Percentiles rank a stretch among this genome's conserved stretches.
phyloP scores from a whole-genome alignment of 2,329 filamentous ascomycete species.

The Magnaporthiopsis incrustans region DNA sequence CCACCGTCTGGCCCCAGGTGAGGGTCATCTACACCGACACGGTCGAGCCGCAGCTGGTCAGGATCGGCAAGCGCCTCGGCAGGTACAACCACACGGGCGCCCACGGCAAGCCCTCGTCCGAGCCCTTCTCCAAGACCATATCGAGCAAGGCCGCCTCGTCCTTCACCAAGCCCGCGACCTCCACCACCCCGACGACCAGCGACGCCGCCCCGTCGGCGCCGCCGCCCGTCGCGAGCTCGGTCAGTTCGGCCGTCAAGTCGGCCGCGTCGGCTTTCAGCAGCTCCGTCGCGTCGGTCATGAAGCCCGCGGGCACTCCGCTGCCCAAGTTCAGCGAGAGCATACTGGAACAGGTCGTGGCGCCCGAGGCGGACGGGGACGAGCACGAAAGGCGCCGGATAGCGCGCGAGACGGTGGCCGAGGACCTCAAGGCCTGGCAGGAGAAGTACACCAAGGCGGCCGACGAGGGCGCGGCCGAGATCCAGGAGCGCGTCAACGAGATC shows the following conservation, averaged over 20 bases:
- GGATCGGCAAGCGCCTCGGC: slow-evolving; percentile 84
- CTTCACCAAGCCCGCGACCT: slow-evolving; percentile 27
- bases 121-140: slow-evolving; percentile 17
- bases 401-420: slow-evolving; percentile 58
- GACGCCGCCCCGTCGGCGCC: not conserved
- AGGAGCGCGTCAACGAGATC: slow-evolving; percentile 57
- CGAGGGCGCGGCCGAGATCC: slow-evolving; percentile 68
- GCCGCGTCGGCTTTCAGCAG: slow-evolving; percentile 4
- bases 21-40: slow-evolving; percentile 79
- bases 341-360: slow-evolving; percentile 29
- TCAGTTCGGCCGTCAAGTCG: slow-evolving; percentile 3
- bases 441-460: slow-evolving; percentile 83
- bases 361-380: slow-evolving; percentile 41
- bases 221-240: slow-evolving; percentile 5
- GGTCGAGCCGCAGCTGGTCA: slow-evolving; percentile 88
- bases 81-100: slow-evolving; percentile 50
- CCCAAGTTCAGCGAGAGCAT: slow-evolving; percentile 11
- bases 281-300: slow-evolving; percentile 3
- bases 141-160: slow-evolving; percentile 24
- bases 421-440: slow-evolving; percentile 77
- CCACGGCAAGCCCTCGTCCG: slow-evolving; percentile 18
- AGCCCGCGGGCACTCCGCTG: not conserved
- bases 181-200: slow-evolving; percentile 14
- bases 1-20: slow-evolving; percentile 72
- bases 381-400: slow-evolving; percentile 49